Base-by-base conservation (phyloP, 2,329 filamentous ascomycete species). In the Ophiostoma quercus region DNA sequence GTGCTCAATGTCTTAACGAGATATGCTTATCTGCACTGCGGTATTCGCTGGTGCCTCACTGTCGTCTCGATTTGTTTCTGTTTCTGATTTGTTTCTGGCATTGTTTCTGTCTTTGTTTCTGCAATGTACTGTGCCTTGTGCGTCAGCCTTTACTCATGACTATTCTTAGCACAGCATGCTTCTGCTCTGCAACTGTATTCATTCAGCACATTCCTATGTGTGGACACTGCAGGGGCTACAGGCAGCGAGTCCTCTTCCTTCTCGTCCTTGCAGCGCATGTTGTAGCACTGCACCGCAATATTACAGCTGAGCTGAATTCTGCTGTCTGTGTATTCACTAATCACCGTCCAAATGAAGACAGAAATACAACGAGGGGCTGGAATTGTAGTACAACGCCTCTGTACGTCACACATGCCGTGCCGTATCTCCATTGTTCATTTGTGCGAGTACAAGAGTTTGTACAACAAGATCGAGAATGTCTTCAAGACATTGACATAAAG, bases 361-460 rank as follows among this genome's bases (percentile, higher is more conserved):
- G 11, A 39, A 39, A 39, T 39, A 19, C 41, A 19, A 47, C 5
- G 51, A 57, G 51, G n/a, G 22, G 51, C 51, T 32, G 2, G 25
- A 16, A 60, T 6, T 51, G 57, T 62, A 29, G 57, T 19, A 62
- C 57, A 62, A 25, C 25, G 22, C 14, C 57, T 62, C 25, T n/a
- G 57, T 32, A 32, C 25, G 57, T 62, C 12, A 16, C 57, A 62
- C 57, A 29, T 34, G 51, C 57, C 57, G 57, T 62, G 25, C 57
- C 57, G 57, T 62, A 62, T 62, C 57, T 62, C 57, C 57, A 62
- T 32, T 32, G 57, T 62, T 62, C 57, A 62, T 32, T 62, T 62
- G 57, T 62, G 57, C 57, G 57, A 62, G 57, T 62, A 62, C 57
- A 62, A 29, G 57, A 62, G 57, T 29, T 62, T 29, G 57, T 62